These are phyloP conservation scores for Aspergillus pseudonomiae DNA, from an alignment of 2,329 filamentous ascomycete species.

Conservation along the genomic window DNA sequence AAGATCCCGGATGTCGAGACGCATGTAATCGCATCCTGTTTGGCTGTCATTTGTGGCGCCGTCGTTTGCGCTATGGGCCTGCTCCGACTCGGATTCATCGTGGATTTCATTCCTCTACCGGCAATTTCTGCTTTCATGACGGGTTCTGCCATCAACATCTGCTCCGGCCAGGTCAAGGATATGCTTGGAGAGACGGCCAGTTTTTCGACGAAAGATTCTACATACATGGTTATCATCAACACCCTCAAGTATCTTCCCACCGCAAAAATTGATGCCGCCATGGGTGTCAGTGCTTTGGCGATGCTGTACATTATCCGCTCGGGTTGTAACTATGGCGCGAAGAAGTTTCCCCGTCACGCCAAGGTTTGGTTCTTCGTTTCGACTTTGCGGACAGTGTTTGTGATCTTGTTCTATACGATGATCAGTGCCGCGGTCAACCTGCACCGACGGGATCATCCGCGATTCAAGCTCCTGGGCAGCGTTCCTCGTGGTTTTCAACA, in stretches of 20 bases:
- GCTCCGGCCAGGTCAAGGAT: conserved; percentile 76
- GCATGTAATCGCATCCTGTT: conserved; percentile 73
- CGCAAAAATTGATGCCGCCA: conserved; percentile 75
- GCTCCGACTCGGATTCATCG: conserved; percentile 81
- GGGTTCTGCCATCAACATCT: conserved; percentile 88
- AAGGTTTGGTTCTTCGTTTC: conserved; percentile 88
- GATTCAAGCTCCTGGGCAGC: conserved; percentile 72
- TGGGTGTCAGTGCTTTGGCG: conserved; percentile 80
- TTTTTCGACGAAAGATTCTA: conserved; percentile 74
- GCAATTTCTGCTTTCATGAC: conserved; percentile 97
- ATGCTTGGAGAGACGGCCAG: conserved; percentile 72
- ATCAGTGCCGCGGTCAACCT: conserved; percentile 86
- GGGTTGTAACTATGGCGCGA: conserved; percentile 66
- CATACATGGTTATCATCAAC: conserved; percentile 83
- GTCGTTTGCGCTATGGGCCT: conserved; percentile 81
- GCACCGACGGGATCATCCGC: conserved; percentile 62
- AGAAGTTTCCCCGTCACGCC: conserved; percentile 67
- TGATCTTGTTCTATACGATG: conserved; percentile 89
- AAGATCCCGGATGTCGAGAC: conserved; percentile 58
- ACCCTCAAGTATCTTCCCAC: conserved; percentile 71
- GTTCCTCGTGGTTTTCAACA: conserved; percentile 86
- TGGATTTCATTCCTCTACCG: conserved; percentile 88
- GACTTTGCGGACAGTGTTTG: conserved; percentile 86
- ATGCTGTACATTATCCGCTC: conserved; percentile 77
- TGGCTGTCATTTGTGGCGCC: conserved; percentile 75